These are phyloP conservation scores for Castanopsis chinensis DNA, from an alignment of 306 rosid species.

Conservation along the genomic window DNA sequence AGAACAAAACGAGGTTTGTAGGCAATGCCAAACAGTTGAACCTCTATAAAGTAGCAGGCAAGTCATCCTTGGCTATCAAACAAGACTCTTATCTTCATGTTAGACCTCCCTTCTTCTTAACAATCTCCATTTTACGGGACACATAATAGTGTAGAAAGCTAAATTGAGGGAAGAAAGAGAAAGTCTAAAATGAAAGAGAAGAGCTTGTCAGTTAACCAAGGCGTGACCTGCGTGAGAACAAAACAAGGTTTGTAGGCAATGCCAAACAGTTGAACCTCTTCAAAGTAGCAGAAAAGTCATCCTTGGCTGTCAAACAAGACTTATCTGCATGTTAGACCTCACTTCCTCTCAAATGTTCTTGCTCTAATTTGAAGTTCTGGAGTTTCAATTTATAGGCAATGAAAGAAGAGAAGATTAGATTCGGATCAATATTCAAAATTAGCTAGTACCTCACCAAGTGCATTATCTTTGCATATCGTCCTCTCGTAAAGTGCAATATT, in stretches of 20 bases:
- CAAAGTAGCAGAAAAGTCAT: constrained; percentile 26
- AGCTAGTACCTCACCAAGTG: no score
- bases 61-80: constrained; percentile 28
- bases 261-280: neutral
- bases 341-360: neutral
- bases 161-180: neutral
- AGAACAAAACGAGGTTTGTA: neutral
- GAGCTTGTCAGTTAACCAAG: constrained; percentile 27
- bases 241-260: neutral
- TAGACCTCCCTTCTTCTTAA: constrained; percentile 17
- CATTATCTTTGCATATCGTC: neutral
- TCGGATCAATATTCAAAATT: no score
- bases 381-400: neutral
- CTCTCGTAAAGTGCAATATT: neutral
- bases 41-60: neutral
- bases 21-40: neutral
- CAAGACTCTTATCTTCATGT: constrained; percentile 26
- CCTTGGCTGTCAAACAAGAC: constrained; percentile 32
- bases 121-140: no score
- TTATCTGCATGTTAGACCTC: constrained; percentile 26
- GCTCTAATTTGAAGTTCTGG: neutral
- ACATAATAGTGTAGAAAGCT: neutral
- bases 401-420: no score
- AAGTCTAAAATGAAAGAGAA: constrained; percentile 24
- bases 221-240: constrained; percentile 11